Base-by-base conservation (phyloP, 1,284 basidiomycete species). In the Naganishia sp. region DNA sequence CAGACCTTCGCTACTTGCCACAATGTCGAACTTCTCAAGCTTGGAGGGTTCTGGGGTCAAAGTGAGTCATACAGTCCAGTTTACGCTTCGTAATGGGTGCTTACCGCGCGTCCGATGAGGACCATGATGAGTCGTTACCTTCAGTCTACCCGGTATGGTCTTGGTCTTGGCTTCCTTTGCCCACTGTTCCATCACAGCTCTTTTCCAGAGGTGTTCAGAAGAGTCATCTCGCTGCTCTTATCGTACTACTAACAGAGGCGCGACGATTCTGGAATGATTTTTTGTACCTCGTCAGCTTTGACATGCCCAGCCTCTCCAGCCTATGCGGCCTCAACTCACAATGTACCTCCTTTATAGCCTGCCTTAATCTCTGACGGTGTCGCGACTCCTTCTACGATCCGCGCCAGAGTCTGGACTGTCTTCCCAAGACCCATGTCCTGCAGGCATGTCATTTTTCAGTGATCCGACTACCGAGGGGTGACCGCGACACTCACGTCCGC, bases 111-210 rank as follows among this genome's bases (percentile, higher is more conserved):
- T 85, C 25, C 92, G 84, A 47, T 77, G 83, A 2, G 87, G 74
- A 0, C 93, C 94, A 66, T 96, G 92, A 75, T 96, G 92, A 56
- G 90, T 87, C 15, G 88, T 80, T 3, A 94, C 90, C 0, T 82
- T 84, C 2, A 94, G 80, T 0, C 83, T 82, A 2, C 83, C 82
- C 0, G 73, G 72, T n/a, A 77, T 72, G 0, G 88, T 87, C 83
- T 95, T 93, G 67, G 88, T 90, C 65, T 84, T 80, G 46, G 92
- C 86, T 76, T 99, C 95, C 4, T 85, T 82, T 21, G 89, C 89
- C 95, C 95, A 99, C 76, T 99, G 95, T 18, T 86, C 85, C 68
- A 97, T 88, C 21, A 99, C 85, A 7, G 91, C 87, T 7, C 71
- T 72, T 31, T 42, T 0, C 10, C 6, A 25, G 28, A 15, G 18